Evolutionary conservation across 2,329 filamentous ascomycete genomes (phyloP), one percentile per base, ranked within the genome.

Genomic region (Drechslerella stenobrocha): DNA sequence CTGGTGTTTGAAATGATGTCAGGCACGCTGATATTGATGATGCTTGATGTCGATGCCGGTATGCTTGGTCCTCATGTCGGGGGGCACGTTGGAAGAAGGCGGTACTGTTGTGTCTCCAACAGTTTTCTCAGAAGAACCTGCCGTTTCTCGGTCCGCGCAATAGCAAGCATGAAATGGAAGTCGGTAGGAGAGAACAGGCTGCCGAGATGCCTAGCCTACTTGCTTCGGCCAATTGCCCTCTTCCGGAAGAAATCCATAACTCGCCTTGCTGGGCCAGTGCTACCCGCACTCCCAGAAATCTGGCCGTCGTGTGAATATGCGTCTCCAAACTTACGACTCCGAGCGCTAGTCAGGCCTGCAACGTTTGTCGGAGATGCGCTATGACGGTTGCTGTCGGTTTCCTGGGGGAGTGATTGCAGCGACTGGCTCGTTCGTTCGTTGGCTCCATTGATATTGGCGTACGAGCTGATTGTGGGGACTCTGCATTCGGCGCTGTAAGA

Each of bases 211-310:
- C 35, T 35, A 55, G 63, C 60, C 63, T 67, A 67, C 26, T 76
- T 78, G 58, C 81, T 83, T 74, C 87, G 81, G 72, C 86, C 89
- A 78, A 87, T 90, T 58, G 88, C 89, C 75, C 91, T 84, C 76
- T 91, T 83, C 73, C 93, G 83, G 80, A 98, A 98, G 77, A 97
- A 96, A 78, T 98, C 92, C 91, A 98, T 97, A 35, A 98, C 93
- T 75, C 90, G 86, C 76, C 91, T 87, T 11, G 91, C 90, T 2
- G 90, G 88, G 59, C 89, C 89, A 70, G 86, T 92, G 76, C 88
- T 95, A 44, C 92, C 92, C 81, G 80, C 32, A 76, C 76, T 70
- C 79, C 81, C 45, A 79, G 80, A 69, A 81, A 82, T 50, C 84
- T 82, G 71, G 89, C 87, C 70, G 45, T 85, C 83, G 67, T 96